Conservation (phyloP, 352 stramenopile species). For the Pythium apleroticum region DNA sequence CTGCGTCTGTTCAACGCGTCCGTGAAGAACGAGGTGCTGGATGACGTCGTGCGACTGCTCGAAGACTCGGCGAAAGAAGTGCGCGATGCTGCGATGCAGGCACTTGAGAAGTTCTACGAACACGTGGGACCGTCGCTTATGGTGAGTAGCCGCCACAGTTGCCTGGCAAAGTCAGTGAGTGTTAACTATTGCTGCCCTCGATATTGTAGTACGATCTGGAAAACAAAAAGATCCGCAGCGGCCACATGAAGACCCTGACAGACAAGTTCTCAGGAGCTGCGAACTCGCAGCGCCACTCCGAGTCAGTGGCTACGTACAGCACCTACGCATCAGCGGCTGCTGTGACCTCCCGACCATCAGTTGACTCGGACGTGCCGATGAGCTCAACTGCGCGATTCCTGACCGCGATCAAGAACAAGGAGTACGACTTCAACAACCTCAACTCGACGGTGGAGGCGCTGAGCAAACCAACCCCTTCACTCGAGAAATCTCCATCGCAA, state of each 20-base stretch:
- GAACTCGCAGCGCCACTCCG: background rate
- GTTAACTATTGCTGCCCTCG: constrained; percentile 2
- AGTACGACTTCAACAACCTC: constrained; percentile 42
- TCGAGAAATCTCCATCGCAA: constrained; percentile 43
- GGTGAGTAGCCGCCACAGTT: constrained; percentile 31
- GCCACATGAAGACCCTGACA: constrained; percentile 75
- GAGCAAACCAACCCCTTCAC: constrained; percentile 1
- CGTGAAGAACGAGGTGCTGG: constrained; percentile 55
- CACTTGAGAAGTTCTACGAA: constrained; percentile 75
- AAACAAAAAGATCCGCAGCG: constrained; percentile 67
- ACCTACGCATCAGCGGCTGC: constrained; percentile 1
- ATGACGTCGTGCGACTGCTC: constrained; percentile 62
- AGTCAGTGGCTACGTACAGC: background rate
- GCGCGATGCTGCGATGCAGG: constrained; percentile 61
- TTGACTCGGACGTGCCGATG: constrained; percentile 17
- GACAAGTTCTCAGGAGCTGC: constrained; percentile 42
- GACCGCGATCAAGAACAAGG: constrained; percentile 28
- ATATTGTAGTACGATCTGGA: constrained; percentile 55
- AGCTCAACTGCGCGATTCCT: constrained; percentile 30
- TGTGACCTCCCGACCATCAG: background rate
- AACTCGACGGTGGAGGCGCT: constrained; percentile 31
- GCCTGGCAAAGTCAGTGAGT: background rate
- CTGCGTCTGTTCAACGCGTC: constrained; percentile 45
- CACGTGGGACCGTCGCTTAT: constrained; percentile 67
- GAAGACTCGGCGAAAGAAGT: constrained; percentile 87